phyloP scores from a whole-genome alignment of 2,329 filamentous ascomycete genomes.

The Orbilia brochopaga region DNA sequence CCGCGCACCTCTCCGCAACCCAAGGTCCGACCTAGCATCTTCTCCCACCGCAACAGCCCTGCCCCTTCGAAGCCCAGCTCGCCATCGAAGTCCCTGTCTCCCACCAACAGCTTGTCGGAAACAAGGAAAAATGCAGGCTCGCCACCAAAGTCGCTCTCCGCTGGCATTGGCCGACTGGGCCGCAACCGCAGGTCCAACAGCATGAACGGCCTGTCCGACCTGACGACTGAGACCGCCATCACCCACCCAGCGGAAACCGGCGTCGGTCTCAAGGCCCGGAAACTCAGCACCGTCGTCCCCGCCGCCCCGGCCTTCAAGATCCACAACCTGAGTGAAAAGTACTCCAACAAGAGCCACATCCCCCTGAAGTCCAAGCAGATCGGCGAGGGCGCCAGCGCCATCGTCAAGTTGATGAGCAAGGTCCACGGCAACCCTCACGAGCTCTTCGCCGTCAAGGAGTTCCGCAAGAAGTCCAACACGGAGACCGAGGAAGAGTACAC shows the following conservation, averaged over 20 bases:
- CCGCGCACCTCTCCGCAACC: conserved; percentile 53
- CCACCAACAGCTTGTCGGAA: conserved; percentile 61
- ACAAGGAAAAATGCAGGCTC: conserved; percentile 54
- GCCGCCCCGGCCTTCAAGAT: conserved; percentile 66
- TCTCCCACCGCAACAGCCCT: conserved; percentile 59
- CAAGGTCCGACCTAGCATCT: conserved; percentile 54
- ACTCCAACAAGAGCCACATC: conserved; percentile 68
- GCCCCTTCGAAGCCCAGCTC: conserved; percentile 53
- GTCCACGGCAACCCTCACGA: conserved; percentile 68
- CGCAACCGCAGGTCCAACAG: conserved; percentile 61
- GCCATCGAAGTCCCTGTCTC: conserved; percentile 63
- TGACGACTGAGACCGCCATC: conserved; percentile 56
- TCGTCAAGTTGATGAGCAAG: conserved; percentile 78
- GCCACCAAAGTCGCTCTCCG: conserved; percentile 50
- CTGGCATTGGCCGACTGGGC: conserved; percentile 51
- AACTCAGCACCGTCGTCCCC: conserved; percentile 73
- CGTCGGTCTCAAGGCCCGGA: conserved; percentile 77
- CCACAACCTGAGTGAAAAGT: conserved; percentile 71
- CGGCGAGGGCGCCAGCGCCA: conserved; percentile 81
- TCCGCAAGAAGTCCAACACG: conserved; percentile 72
- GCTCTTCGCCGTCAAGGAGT: conserved; percentile 85
- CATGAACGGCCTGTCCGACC: conserved; percentile 59
- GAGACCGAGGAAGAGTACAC: conserved; percentile 78
- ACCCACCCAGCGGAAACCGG: conserved; percentile 69
- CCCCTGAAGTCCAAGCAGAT: conserved; percentile 65